Evolutionary conservation across 495 filamentous ascomycete species (phyloP).

Genomic region (Aspergillus conjunctus): DNA sequence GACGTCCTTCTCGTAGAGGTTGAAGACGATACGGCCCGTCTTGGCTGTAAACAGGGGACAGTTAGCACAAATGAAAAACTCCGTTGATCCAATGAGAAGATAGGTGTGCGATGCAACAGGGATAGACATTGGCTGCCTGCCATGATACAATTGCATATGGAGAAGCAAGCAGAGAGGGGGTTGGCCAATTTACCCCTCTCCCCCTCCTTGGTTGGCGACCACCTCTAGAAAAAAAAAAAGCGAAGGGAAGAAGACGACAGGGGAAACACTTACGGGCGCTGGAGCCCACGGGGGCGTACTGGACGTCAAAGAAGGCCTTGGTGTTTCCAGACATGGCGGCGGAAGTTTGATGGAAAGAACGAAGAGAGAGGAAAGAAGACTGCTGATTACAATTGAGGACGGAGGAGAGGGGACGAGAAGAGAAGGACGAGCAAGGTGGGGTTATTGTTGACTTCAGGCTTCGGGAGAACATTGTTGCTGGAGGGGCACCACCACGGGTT

Average conservation of each 20-base stretch:
- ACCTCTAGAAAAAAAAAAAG: conserved; percentile 1
- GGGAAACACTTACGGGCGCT: conserved; percentile 60
- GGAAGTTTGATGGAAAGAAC: conserved; percentile 64
- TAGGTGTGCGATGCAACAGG: conserved; percentile 14
- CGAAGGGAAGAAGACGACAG: conserved; percentile 8
- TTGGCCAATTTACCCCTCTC: conserved; percentile 1
- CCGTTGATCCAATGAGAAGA: too few species aligned
- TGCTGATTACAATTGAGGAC: conserved; percentile 42
- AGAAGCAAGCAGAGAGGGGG: conserved; percentile 18
- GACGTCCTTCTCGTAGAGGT: conserved; percentile 81
- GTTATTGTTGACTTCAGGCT: conserved; percentile 48
- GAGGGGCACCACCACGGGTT: conserved; percentile 39
- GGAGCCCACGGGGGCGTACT: conserved; percentile 57
- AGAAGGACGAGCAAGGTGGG: conserved; percentile 48
- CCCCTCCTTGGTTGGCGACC: not conserved
- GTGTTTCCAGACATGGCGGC: conserved; percentile 61
- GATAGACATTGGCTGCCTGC: not conserved
- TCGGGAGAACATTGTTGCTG: conserved; percentile 56
- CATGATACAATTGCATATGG: conserved; percentile 9
- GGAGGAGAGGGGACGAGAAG: conserved; percentile 48
- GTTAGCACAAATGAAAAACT: conserved; percentile 11
- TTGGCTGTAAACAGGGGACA: conserved; percentile 55
- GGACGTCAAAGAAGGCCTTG: conserved; percentile 68
- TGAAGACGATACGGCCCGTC: conserved; percentile 82
- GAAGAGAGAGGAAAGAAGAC: conserved; percentile 45